Percentiles rank a stretch among this genome's conserved stretches.
phyloP scores from a whole-genome alignment of 2,329 filamentous ascomycete species.

The Aspergillus sp. region DNA sequence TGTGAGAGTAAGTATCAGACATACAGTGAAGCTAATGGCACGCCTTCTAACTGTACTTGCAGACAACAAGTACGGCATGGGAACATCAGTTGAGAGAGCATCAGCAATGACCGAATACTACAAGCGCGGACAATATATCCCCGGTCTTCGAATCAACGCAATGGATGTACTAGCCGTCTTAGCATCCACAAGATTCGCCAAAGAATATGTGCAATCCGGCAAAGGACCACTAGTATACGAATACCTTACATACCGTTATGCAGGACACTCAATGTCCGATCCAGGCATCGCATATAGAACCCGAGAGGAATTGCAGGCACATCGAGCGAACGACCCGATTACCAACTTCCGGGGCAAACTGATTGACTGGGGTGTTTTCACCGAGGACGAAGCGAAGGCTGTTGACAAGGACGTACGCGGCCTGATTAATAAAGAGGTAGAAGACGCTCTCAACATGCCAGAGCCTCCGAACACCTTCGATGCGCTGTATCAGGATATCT shows the following conservation, averaged over 20 bases:
- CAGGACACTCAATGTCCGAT: slow-evolving; percentile 98
- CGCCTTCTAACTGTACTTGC: neutral
- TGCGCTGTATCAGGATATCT: slow-evolving; percentile 91
- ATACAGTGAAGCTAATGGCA: slow-evolving; percentile 23
- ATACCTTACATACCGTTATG: slow-evolving; percentile 97
- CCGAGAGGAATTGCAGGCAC: slow-evolving; percentile 96
- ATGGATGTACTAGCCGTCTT: slow-evolving; percentile 97
- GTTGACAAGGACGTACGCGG: slow-evolving; percentile 86
- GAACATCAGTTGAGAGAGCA: slow-evolving; percentile 82
- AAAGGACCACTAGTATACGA: slow-evolving; percentile 91
- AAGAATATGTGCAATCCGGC: slow-evolving; percentile 69
- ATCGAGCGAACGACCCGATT: slow-evolving; percentile 88
- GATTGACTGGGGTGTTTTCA: slow-evolving; percentile 80
- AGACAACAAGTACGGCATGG: slow-evolving; percentile 99
- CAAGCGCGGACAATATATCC: slow-evolving; percentile 98
- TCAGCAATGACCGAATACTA: slow-evolving; percentile 97
- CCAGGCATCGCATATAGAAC: slow-evolving; percentile 96
- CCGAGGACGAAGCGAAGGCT: slow-evolving; percentile 85
- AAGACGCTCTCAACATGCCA: slow-evolving; percentile 77
- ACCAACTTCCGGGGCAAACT: slow-evolving; percentile 93
- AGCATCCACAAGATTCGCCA: slow-evolving; percentile 84
- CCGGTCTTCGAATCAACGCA: slow-evolving; percentile 94
- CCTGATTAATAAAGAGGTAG: slow-evolving; percentile 79
- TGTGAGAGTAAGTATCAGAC: slow-evolving; percentile 78
- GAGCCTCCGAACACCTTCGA: slow-evolving; percentile 66